Conservation (phyloP, 495 filamentous ascomycete genomes). For the Mytilinidion resinicola region DNA sequence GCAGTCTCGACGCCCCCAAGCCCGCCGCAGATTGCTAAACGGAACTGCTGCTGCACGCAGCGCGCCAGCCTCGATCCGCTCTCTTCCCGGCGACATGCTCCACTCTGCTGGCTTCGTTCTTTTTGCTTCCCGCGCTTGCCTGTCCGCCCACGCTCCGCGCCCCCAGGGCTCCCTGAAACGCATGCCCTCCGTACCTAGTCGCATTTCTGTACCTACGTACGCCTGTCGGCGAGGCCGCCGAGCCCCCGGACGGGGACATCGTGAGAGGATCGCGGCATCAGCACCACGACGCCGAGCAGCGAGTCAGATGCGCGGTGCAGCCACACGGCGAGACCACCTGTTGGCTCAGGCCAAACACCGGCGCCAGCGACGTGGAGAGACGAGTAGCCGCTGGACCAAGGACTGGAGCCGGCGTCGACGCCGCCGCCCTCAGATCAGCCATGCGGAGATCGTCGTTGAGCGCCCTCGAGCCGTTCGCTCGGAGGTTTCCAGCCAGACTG, state of each 20-base stretch:
- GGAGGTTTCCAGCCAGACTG: background rate
- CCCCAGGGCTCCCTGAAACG: conserved; percentile 1
- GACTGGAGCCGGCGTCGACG: no score
- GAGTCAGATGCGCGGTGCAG: background rate
- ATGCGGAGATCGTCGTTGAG: conserved; percentile 1
- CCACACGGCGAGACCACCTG: background rate
- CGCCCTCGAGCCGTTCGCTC: conserved; percentile 9
- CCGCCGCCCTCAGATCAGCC: conserved; percentile 1
- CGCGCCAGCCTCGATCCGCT: no score
- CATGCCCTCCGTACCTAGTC: background rate
- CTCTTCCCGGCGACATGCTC: no score
- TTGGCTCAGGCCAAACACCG: background rate
- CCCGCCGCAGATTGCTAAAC: conserved; percentile 4
- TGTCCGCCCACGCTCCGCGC: conserved; percentile 6
- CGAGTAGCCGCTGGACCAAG: no score
- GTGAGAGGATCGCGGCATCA: background rate
- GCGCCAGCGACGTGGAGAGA: background rate
- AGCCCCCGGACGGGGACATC: background rate
- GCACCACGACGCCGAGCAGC: background rate
- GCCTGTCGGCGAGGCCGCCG: background rate
- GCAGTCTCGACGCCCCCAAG: no score
- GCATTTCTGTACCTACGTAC: background rate
- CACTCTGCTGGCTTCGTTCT: background rate
- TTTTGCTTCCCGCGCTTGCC: conserved; percentile 18
- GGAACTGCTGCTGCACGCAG: conserved; percentile 13